A percentile compares a stretch with the other conserved stretches of the same genome.
phyloP scores from a whole-genome alignment of 176 grass and related monocot genomes.

The Aegilops umbellulata region DNA sequence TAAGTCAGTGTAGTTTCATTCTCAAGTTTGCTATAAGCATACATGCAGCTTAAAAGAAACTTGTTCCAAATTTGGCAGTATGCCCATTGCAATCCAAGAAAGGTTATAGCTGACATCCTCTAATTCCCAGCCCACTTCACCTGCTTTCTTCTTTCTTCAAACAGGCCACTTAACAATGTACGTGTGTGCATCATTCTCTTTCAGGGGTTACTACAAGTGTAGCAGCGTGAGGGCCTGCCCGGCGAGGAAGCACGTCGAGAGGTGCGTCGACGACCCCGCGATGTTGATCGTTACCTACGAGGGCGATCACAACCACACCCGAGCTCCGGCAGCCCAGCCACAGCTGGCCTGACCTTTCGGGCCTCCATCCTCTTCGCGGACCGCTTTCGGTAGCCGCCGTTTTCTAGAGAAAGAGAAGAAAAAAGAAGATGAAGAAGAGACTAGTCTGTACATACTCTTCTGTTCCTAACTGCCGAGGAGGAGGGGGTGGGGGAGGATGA shows the following conservation, averaged over 20 bases:
- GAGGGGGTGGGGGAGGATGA: background rate
- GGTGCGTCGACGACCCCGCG: slow-evolving; percentile 74
- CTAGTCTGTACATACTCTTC: slow-evolving; percentile 50
- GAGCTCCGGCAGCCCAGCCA: slow-evolving; percentile 30
- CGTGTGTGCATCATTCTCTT: background rate
- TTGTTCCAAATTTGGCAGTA: slow-evolving; percentile 10
- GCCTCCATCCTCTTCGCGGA: background rate
- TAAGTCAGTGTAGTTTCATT: background rate
- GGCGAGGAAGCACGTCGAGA: slow-evolving; percentile 89
- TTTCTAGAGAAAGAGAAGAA: slow-evolving; percentile 17
- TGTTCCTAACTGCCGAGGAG: slow-evolving; percentile 42
- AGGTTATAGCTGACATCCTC: background rate
- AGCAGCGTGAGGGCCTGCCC: slow-evolving; percentile 88
- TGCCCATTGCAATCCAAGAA: slow-evolving; percentile 25
- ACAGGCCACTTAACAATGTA: background rate
- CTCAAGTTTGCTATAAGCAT: slow-evolving; percentile 10
- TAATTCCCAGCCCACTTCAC: background rate
- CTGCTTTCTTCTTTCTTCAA: slow-evolving; percentile 5
- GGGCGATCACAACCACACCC: slow-evolving; percentile 81
- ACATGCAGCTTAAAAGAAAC: background rate
- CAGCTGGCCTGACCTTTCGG: slow-evolving; percentile 47
- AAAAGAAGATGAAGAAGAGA: slow-evolving; percentile 20
- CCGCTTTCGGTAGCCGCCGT: background rate
- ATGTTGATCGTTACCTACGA: slow-evolving; percentile 97
- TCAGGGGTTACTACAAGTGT: slow-evolving; percentile 95